Conservation (phyloP, 129 eudicot genomes). For the Chrysanthemum makinoi region DNA sequence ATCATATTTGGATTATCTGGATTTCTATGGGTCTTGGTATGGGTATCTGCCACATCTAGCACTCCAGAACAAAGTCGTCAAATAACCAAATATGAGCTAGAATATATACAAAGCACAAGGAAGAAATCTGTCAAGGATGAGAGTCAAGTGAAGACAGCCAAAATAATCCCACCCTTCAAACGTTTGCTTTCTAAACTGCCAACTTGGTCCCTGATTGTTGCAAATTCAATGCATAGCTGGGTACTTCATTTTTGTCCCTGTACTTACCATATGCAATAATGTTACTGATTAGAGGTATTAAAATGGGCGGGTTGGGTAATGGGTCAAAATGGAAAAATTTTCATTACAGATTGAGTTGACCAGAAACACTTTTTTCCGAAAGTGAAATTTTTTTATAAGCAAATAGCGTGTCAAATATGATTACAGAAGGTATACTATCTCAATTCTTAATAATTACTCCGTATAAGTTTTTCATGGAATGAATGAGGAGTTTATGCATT, state of each 20-base stretch:
- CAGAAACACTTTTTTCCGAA: not conserved
- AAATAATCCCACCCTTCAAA: constrained; percentile 81
- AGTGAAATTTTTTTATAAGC: not conserved
- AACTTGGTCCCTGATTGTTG: constrained; percentile 94
- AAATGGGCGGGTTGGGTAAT: not conserved
- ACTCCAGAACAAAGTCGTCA: constrained; percentile 79
- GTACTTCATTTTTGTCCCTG: constrained; percentile 38
- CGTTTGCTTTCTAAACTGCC: constrained; percentile 88
- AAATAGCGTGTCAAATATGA: not conserved
- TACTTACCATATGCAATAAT: constrained; percentile 8
- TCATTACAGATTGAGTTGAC: not conserved
- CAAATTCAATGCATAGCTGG: constrained; percentile 99
- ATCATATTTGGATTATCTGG: constrained; percentile 92
- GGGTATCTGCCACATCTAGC: constrained; percentile 95
- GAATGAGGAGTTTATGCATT: constrained; percentile 4
- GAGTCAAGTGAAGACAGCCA: constrained; percentile 38
- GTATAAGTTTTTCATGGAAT: not conserved
- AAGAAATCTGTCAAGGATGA: constrained; percentile 36
- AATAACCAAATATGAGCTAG: constrained; percentile 69
- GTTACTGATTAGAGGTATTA: not conserved
- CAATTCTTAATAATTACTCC: not conserved
- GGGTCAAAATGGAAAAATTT: not conserved
- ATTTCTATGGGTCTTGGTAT: constrained; percentile 85
- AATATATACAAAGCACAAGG: constrained; percentile 56
- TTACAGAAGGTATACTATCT: not conserved